phyloP scores from a whole-genome alignment of 768 basidiomycete genomes.

The Suillus weaverae region DNA sequence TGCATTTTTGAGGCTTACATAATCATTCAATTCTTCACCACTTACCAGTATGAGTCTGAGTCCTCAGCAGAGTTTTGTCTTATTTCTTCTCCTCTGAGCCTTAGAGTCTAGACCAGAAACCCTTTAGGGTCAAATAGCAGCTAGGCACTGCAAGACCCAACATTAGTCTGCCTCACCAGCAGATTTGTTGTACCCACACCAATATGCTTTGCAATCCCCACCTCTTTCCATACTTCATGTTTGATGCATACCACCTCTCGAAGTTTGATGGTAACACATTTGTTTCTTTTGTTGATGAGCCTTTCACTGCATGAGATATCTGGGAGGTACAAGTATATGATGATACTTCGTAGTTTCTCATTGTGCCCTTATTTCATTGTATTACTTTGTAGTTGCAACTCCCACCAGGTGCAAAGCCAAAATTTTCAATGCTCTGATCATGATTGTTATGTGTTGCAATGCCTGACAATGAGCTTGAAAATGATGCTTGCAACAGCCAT shows the following conservation, averaged over 20 bases:
- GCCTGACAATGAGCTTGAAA: neutral
- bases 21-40: no score
- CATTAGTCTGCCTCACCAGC: no score
- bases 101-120: no score
- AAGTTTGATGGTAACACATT: constrained; percentile 30
- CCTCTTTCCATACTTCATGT: constrained; percentile 25
- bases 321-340: constrained; percentile 39
- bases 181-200: no score
- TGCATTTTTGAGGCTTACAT: no score
- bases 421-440: neutral
- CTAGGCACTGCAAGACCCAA: no score
- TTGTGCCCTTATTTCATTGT: neutral
- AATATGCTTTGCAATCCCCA: constrained; percentile 27
- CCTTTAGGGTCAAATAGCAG: no score
- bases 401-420: constrained; percentile 21
- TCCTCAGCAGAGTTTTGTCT: no score
- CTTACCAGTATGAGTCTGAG: no score
- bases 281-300: constrained; percentile 34
- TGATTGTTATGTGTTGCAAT: neutral
- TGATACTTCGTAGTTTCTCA: neutral
- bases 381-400: neutral
- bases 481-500: neutral
- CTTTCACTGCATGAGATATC: constrained; percentile 36
- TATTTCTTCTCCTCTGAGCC: no score
- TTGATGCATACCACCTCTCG: constrained; percentile 33